Evolutionary conservation across 2,329 filamentous ascomycete species (phyloP).

Genomic region (Malbranchea cinnamomea): DNA sequence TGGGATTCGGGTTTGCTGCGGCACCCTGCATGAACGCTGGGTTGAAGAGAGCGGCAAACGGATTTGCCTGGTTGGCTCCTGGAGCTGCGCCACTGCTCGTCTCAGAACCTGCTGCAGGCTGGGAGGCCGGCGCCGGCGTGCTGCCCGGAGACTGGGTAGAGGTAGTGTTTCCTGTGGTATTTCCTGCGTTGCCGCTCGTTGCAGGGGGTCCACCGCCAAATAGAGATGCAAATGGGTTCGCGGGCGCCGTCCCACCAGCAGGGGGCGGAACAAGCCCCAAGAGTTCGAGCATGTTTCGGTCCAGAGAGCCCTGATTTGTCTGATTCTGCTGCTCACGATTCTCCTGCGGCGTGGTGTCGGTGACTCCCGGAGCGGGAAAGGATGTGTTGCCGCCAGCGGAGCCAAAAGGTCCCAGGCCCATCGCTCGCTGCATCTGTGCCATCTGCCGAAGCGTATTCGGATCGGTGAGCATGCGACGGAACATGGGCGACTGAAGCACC

Average conservation of each 20-base stretch:
- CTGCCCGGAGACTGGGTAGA: slow-evolving; percentile 23
- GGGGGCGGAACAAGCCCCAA: too few species aligned
- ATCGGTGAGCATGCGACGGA: slow-evolving; percentile 86
- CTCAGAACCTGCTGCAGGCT: slow-evolving; percentile 15
- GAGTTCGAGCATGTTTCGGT: too few species aligned
- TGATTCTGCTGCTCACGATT: slow-evolving; percentile 21
- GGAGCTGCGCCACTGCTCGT: too few species aligned
- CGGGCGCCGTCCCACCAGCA: too few species aligned
- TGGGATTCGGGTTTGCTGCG: too few species aligned
- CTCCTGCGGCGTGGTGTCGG: slow-evolving; percentile 62
- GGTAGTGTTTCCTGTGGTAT: slow-evolving; percentile 15
- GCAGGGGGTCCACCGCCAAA: too few species aligned
- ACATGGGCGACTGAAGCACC: slow-evolving; percentile 74
- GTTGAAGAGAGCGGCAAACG: slow-evolving; percentile 45
- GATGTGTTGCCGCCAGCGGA: slow-evolving; percentile 35
- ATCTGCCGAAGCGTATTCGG: slow-evolving; percentile 72
- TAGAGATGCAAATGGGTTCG: too few species aligned
- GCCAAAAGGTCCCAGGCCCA: slow-evolving; percentile 38
- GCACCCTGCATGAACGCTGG: slow-evolving; percentile 15
- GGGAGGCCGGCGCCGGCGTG: too few species aligned
- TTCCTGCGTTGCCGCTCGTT: slow-evolving; percentile 12
- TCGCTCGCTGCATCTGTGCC: slow-evolving; percentile 60
- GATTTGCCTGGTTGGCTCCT: too few species aligned
- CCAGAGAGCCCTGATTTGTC: slow-evolving; percentile 23
- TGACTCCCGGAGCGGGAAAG: slow-evolving; percentile 84